These are phyloP conservation scores for Colletotrichum sp. DNA, from an alignment of 2,329 filamentous ascomycete genomes.

Conservation along the genomic window DNA sequence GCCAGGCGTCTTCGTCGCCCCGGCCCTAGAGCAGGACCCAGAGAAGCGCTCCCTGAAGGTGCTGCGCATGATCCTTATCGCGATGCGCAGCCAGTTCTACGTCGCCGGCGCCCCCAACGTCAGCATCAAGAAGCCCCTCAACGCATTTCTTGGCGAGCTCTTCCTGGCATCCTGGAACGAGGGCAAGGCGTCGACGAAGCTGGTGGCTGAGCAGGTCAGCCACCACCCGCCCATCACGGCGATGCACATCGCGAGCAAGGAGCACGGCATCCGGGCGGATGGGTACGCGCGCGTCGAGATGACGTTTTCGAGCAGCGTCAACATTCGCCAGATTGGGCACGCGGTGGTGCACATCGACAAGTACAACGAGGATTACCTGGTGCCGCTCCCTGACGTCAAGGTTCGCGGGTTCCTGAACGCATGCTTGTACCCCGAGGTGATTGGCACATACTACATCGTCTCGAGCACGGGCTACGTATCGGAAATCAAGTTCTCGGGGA, in stretches of 20 bases:
- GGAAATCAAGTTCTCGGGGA: conserved; percentile 52
- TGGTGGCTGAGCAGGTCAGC: conserved; percentile 55
- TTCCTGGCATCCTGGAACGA: conserved; percentile 47
- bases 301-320: conserved; percentile 53
- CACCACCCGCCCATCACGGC: conserved; percentile 60
- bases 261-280: conserved; percentile 49
- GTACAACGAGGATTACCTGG: conserved; percentile 52
- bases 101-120: conserved; percentile 48
- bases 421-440: conserved; percentile 53
- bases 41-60: conserved; percentile 50
- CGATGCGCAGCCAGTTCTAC: conserved; percentile 52
- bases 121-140: conserved; percentile 58
- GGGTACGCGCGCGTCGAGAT: conserved; percentile 59
- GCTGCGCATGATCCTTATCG: conserved; percentile 51
- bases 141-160: conserved; percentile 57
- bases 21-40: conserved; percentile 47
- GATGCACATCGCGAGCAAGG: conserved; percentile 50
- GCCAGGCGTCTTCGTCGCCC: conserved; percentile 51
- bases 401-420: conserved; percentile 53
- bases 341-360: conserved; percentile 53
- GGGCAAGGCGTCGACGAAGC: conserved; percentile 29
- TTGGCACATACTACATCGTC: conserved; percentile 48
- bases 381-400: conserved; percentile 53
- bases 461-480: conserved; percentile 49
- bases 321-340: conserved; percentile 56